Conservation (phyloP, 768 basidiomycete species). For the Crassisporium funariophilum region DNA sequence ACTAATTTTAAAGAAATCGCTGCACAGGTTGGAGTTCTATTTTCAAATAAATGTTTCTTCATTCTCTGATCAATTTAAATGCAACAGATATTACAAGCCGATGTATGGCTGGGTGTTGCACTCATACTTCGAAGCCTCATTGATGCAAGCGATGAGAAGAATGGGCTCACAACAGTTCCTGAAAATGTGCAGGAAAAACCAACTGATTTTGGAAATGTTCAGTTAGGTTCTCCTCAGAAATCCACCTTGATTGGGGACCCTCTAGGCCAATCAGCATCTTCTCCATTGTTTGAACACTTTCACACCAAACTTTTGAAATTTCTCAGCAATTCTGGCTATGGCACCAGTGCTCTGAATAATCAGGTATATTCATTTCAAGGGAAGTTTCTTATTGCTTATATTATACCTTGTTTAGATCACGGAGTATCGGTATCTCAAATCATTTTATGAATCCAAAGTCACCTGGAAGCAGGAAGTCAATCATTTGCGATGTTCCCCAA, state of each 20-base stretch:
- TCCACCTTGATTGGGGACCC: no score
- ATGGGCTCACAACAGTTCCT: neutral
- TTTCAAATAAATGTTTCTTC: neutral
- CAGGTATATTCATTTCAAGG: neutral
- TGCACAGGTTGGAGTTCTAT: slow-evolving; percentile 25
- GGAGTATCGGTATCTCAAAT: slow-evolving; percentile 24
- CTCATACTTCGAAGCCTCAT: slow-evolving; percentile 15
- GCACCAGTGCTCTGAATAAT: neutral
- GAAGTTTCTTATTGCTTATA: neutral
- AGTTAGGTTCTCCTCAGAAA: no score
- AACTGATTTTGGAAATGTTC: no score
- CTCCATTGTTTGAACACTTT: no score
- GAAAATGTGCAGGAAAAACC: slow-evolving; percentile 1
- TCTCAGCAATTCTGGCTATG: slow-evolving; percentile 1
- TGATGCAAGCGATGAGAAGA: slow-evolving; percentile 7
- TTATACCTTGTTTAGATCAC: slow-evolving; percentile 11
- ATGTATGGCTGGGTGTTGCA: slow-evolving; percentile 13
- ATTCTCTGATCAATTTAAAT: no score
- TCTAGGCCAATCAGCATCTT: no score
- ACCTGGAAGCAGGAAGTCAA: slow-evolving; percentile 25
- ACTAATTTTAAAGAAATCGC: slow-evolving; percentile 36
- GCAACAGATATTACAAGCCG: slow-evolving; percentile 22
- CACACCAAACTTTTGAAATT: no score
- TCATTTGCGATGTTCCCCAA: slow-evolving; percentile 28
- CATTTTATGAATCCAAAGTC: slow-evolving; percentile 25